phyloP scores from a whole-genome alignment of 768 basidiomycete species.

The Tephrocybe sp. region DNA sequence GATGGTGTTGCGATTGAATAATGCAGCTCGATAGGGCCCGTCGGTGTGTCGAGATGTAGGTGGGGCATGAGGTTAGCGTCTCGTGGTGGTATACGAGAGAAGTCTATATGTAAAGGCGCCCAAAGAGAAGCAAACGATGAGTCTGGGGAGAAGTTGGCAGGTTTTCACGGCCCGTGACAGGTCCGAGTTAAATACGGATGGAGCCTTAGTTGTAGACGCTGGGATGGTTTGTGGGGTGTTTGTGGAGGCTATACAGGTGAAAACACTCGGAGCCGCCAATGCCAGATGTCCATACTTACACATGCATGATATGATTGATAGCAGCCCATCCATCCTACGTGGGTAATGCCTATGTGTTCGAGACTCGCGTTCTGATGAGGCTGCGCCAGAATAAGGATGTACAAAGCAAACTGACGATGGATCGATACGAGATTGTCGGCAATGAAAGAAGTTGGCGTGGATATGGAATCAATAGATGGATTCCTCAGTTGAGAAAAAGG shows the following conservation, averaged over 20 bases:
- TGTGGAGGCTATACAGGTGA: neutral
- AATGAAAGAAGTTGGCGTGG: neutral
- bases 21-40: conserved; percentile 16
- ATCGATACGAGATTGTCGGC: neutral
- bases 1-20: conserved; percentile 20
- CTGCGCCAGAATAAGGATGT: neutral
- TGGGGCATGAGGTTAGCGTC: conserved; percentile 12
- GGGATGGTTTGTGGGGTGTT: neutral
- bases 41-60: conserved; percentile 13
- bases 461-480: neutral
- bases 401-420: neutral
- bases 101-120: neutral
- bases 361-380: neutral
- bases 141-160: neutral
- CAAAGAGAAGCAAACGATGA: neutral
- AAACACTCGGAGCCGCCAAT: conserved; percentile 7
- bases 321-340: neutral
- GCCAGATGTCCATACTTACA: neutral
- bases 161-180: conserved; percentile 5
- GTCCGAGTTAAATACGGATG: conserved; percentile 2
- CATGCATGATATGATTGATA: neutral
- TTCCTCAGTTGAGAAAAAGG: neutral
- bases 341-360: too few relatives aligned
- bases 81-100: neutral
- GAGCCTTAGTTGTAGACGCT: neutral